phyloP scores from a whole-genome alignment of 352 stramenopile species.

The Phytophthora sojae region DNA sequence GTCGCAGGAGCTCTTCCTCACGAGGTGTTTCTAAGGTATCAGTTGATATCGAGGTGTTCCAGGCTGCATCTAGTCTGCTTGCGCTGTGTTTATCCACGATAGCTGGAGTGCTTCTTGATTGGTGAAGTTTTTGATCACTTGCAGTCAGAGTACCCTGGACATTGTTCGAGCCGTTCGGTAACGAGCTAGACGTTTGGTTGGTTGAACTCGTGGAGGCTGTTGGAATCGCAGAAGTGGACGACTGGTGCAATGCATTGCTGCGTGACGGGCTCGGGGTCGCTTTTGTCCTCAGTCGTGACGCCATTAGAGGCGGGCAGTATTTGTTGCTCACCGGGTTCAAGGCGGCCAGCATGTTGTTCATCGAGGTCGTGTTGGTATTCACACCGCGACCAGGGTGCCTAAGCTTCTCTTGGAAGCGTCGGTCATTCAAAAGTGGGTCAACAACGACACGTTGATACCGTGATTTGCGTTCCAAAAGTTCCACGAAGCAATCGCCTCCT shows the following conservation, averaged over 20 bases:
- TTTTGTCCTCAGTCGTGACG: constrained; percentile 47
- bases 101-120: constrained; percentile 21
- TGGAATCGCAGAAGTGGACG: background rate
- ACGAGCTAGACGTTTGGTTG: constrained; percentile 16
- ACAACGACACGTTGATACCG: constrained; percentile 57
- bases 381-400: constrained; percentile 27
- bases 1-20: constrained; percentile 61
- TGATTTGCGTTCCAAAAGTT: constrained; percentile 65
- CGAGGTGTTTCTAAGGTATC: constrained; percentile 23
- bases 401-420: constrained; percentile 74
- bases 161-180: background rate
- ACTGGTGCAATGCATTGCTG: background rate
- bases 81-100: constrained; percentile 16
- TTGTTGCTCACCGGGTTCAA: constrained; percentile 60
- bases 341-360: constrained; percentile 44
- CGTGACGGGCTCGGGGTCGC: constrained; percentile 1
- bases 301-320: constrained; percentile 63
- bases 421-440: constrained; percentile 63
- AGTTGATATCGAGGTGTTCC: constrained; percentile 3
- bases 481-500: constrained; percentile 58
- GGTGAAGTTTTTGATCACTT: constrained; percentile 13
- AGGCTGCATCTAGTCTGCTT: constrained; percentile 1
- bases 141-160: background rate
- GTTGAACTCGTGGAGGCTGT: background rate
- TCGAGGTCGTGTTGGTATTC: constrained; percentile 44